A percentile compares a stretch with the other conserved stretches of the same genome.
These are phyloP conservation scores for Baeospora myosura DNA, from an alignment of 1,284 basidiomycete species.

Conservation along the genomic window DNA sequence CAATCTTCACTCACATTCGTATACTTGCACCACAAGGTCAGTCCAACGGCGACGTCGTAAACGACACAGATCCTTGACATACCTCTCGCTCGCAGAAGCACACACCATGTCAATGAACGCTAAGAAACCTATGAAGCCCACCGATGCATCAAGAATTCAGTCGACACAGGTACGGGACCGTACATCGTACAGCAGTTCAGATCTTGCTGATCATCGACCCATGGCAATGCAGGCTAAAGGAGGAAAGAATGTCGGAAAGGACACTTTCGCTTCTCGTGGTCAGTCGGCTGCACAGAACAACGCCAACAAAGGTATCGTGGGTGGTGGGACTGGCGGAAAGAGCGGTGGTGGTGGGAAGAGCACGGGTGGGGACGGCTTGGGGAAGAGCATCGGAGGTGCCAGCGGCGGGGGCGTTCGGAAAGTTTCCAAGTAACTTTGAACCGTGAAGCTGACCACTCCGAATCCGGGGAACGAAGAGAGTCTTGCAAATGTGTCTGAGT, in stretches of 20 bases:
- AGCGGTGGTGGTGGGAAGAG: background rate
- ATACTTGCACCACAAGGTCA: too few species aligned
- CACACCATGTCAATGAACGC: too few species aligned
- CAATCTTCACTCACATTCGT: too few species aligned
- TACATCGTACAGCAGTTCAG: background rate
- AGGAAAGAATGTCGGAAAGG: background rate
- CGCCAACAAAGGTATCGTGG: background rate
- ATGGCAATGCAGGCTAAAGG: background rate
- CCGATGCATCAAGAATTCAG: background rate
- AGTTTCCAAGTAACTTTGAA: background rate
- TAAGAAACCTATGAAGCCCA: background rate
- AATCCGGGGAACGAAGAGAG: too few species aligned
- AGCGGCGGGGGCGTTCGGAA: background rate
- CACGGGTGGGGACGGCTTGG: background rate
- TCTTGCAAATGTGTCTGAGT: too few species aligned
- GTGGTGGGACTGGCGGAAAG: background rate
- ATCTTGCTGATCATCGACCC: background rate
- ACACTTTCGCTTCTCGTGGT: background rate
- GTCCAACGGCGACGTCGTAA: too few species aligned
- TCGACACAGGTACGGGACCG: background rate
- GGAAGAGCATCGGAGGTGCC: background rate
- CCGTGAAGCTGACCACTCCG: too few species aligned
- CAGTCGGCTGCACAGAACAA: background rate
- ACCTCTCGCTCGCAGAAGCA: too few species aligned
- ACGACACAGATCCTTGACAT: too few species aligned